Conservation (phyloP, 2,329 filamentous ascomycete species). For the Chrysoporthe cubensis region DNA sequence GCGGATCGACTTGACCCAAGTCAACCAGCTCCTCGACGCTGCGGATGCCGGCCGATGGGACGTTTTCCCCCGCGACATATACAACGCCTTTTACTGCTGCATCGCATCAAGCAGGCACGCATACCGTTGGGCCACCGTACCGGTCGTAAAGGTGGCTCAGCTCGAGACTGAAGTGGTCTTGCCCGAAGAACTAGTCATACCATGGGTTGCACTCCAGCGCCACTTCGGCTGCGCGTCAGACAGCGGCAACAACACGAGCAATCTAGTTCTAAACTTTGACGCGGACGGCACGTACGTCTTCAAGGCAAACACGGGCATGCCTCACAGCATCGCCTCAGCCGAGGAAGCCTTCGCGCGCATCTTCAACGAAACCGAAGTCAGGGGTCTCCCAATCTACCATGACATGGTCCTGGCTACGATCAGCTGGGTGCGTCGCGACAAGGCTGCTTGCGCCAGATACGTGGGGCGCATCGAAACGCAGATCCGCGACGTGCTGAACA, state of each 20-base stretch:
- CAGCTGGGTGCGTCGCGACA: constrained; percentile 32
- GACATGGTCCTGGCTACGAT: constrained; percentile 36
- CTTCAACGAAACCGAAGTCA: constrained; percentile 37
- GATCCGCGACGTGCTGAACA: constrained; percentile 34
- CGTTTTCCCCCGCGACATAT: constrained; percentile 35
- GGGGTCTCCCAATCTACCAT: constrained; percentile 36
- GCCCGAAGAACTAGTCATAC: constrained; percentile 36
- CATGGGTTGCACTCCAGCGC: constrained; percentile 39
- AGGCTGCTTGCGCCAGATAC: constrained; percentile 30
- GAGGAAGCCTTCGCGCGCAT: constrained; percentile 40
- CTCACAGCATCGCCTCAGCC: constrained; percentile 32
- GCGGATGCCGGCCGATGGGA: constrained; percentile 35
- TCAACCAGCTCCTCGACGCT: constrained; percentile 31
- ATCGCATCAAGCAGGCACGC: constrained; percentile 39
- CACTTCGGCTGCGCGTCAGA: constrained; percentile 38
- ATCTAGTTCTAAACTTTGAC: constrained; percentile 40
- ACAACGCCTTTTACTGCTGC: constrained; percentile 41
- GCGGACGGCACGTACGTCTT: constrained; percentile 33
- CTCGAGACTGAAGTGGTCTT: constrained; percentile 37
- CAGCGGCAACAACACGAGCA: constrained; percentile 40
- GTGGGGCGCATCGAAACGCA: constrained; percentile 28
- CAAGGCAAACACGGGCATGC: constrained; percentile 39
- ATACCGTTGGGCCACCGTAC: constrained; percentile 42
- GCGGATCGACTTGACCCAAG: constrained; percentile 32
- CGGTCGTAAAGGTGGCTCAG: constrained; percentile 41